Base-by-base conservation (phyloP, 1,284 basidiomycete species). In the Schizophyllum commune region DNA sequence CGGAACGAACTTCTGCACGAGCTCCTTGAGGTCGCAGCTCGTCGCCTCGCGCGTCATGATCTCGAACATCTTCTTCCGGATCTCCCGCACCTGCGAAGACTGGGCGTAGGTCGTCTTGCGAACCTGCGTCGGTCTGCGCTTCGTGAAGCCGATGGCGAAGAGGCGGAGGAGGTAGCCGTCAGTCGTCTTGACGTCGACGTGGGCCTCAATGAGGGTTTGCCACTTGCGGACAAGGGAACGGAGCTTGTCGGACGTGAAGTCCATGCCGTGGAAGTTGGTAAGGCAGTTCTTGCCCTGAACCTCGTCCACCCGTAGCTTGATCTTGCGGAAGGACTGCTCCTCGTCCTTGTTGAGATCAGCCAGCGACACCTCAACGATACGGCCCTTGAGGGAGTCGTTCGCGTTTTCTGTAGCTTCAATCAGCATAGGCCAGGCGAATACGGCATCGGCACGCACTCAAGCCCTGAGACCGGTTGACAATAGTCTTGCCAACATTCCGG, bases 231-330 rank as follows among this genome's bases (percentile, higher is more conserved):
- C 97, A 72, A 99, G 94, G 62, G 97, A 99, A 67, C 97, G 95
- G 69, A 99, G 89, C 83, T 99, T 99, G 89, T 99, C 97, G 67
- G 95, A 97, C 67, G 97, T 99, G 83, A 99, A 98, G 83, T 97
- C 94, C 97, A 99, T 99, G 75, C 96, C 97, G 82, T 96, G 92
- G 91, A 99, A 99, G 81, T 96, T 98, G 77, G 97, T 98, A 62
- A 99, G 85, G 84, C 96, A 98, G 85, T 93, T 96, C 84, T 96
- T 97, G 82, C 96, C 97, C 82, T 98, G 91, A 68, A 99, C 86
- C 73, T 98, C 96, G 75, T 99, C 96, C 71, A 99, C 85, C 71
- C 94, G 91, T 75, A 99, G 88, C 82, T 95, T 94, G 80, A 99
- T 96, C 87, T 99, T 99, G 76, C 97, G 91, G 94, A 96, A 99